These are phyloP conservation scores for Zoysia pacifica DNA, from an alignment of 176 grass and related monocot species.

Conservation along the genomic window DNA sequence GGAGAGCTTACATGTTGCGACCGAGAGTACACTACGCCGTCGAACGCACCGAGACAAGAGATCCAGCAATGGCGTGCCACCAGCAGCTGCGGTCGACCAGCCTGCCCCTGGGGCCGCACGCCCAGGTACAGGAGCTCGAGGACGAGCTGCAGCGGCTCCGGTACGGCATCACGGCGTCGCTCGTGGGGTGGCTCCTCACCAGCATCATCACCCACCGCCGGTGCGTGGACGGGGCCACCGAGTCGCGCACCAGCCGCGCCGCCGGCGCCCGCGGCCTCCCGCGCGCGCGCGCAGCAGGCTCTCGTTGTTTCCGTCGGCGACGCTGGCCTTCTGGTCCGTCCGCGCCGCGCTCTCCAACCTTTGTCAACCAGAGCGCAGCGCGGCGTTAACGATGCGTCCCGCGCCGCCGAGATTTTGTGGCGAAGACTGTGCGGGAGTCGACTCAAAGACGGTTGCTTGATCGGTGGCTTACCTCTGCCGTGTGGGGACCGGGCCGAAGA, in stretches of 20 bases:
- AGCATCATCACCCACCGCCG: constrained; percentile 80
- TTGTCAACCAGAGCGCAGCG: neutral
- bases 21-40: too few relatives aligned
- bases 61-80: constrained; percentile 21
- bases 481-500: constrained; percentile 62
- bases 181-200: neutral
- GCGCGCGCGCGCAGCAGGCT: constrained; percentile 62
- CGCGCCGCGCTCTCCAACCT: constrained; percentile 44
- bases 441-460: neutral
- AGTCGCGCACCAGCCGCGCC: constrained; percentile 68
- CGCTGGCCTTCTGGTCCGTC: neutral
- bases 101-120: constrained; percentile 29
- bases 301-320: neutral
- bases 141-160: constrained; percentile 19
- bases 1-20: too few relatives aligned
- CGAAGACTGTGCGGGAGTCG: neutral
- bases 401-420: neutral
- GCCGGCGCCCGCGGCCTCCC: constrained; percentile 64
- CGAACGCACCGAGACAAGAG: too few relatives aligned
- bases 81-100: constrained; percentile 31
- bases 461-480: constrained; percentile 11
- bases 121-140: constrained; percentile 16
- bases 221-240: constrained; percentile 74
- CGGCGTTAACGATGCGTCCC: neutral
- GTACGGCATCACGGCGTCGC: neutral